A percentile compares a stretch with the other conserved stretches of the same genome.
phyloP scores from a whole-genome alignment of 768 basidiomycete genomes.

The Mycena metata region DNA sequence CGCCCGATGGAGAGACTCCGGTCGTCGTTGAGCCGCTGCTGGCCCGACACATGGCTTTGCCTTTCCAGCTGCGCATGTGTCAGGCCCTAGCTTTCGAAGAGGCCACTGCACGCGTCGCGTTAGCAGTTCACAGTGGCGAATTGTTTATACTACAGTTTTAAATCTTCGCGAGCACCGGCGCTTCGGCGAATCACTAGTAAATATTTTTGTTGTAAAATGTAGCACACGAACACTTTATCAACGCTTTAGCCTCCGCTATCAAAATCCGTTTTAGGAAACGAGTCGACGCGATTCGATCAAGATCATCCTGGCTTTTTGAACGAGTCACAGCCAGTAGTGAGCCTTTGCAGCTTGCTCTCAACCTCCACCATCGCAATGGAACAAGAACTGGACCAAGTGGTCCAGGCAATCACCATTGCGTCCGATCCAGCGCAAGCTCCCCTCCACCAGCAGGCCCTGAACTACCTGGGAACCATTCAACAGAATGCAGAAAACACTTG shows the following conservation, averaged over 20 bases:
- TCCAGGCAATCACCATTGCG: conserved; percentile 90
- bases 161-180: too few relatives aligned
- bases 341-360: neutral
- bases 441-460: conserved; percentile 88
- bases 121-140: conserved; percentile 67
- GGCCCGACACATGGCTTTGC: conserved; percentile 62
- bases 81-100: conserved; percentile 70
- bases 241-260: too few relatives aligned
- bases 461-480: conserved; percentile 83
- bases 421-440: conserved; percentile 79
- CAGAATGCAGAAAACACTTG: conserved; percentile 82
- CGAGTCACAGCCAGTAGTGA: conserved; percentile 18
- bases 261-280: too few relatives aligned
- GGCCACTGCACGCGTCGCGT: conserved; percentile 62
- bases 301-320: conserved; percentile 1
- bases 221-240: too few relatives aligned
- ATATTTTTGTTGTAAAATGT: too few relatives aligned
- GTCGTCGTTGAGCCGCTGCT: conserved; percentile 55
- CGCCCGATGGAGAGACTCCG: conserved; percentile 38
- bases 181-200: too few relatives aligned
- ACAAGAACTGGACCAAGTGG: conserved; percentile 79
- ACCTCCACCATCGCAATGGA: conserved; percentile 64
- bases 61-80: conserved; percentile 62
- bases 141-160: conserved; percentile 64
- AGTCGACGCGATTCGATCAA: conserved; percentile 5